Base-by-base conservation (phyloP, 2,329 filamentous ascomycete genomes). In the Albophoma yamanashiensis region DNA sequence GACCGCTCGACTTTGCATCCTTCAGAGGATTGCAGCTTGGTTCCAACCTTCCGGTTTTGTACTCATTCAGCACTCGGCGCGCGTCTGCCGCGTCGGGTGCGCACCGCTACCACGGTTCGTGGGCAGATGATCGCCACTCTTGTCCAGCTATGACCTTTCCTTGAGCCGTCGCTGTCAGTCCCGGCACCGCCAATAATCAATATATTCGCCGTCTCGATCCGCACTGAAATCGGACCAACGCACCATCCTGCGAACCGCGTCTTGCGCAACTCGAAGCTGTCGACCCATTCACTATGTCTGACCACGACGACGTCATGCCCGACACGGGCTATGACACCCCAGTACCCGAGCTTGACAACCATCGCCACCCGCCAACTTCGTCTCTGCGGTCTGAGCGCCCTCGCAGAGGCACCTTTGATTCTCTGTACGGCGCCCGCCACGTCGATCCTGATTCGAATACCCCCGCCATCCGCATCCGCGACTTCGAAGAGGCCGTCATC, bases 401-500 rank as follows among this genome's bases (percentile, higher is more conserved):
- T 61, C 84, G 89, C 59, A 82, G 89, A 59, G 89, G 89, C 47
- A 92, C 89, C 3, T 85, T 90, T 64, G 89, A 89, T 64, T 91
- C 88, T 59, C 78, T 89, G 5, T 84, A 87, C 62, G 82, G 81
- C 56, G 72, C 79, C 58, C 76, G 78, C 43, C 78, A 81, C 61
- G 66, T 79, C 63, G 72, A 76, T 34, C 68, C 75, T 65, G 74
- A 75, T 36, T 67, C 69, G 58, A 67, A 57, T 17, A 61, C 68
- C n/a, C 67, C 73, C 57, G 71, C 73, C n/a, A 72, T 82, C 39
- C 73, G 75, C 34, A 81, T 89, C 45, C 85, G 91, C 60, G 92
- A 96, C 71, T 96, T 96, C 65, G 92, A 97, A 72, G 86, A 94
- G 66, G 92, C 91, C 17, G 80, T 96, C 40, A 77, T 88, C 45